Base-by-base conservation (phyloP, 2,329 filamentous ascomycete species). In the Fusarium sp. region DNA sequence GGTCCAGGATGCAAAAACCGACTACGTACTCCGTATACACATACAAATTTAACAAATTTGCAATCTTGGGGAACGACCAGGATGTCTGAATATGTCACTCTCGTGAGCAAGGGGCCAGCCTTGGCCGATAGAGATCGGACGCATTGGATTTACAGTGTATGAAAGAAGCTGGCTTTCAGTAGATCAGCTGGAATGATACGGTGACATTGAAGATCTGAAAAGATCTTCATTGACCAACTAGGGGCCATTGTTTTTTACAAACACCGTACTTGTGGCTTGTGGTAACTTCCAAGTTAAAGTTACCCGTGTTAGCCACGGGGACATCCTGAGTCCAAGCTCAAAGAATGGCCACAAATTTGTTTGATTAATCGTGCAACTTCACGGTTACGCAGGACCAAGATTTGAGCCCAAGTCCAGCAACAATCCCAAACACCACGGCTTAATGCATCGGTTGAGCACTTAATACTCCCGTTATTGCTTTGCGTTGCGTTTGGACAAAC, bases 51-150 rank as follows among this genome's bases (percentile, higher is more conserved):
- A 27, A 52, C 53, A 44, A 53, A 52, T 55, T 50, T 55, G 42
- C 37, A 70, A 44, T 60, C 49, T 66, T 30, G 15, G 57, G 42
- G 33, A 53, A 42, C 40, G 49, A 56, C 48, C 53, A 41, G 68
- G 55, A 53, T 64, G 46, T 40, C 40, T 26, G 66, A 54, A 50
- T 60, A 55, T 41, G 44, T 38, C 52, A 42, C n/a, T 30, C 23
- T n/a, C n/a, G 33, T 41, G 27, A 26, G 40, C 41, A 68, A 52
- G 60, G 55, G 37, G 18, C 26, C 45, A 38, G 33, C 30, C 44
- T 70, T 54, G 59, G 56, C 46, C 53, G 56, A 67, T 59, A 64
- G 48, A 69, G 66, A 71, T 61, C 69, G 67, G 64, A 60, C 35
- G 55, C 30, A 32, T 40, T 66, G 70, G 63, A 52, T 67, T 59